Base-by-base conservation (phyloP, 2,329 filamentous ascomycete species). In the Elsinoe necatrix region DNA sequence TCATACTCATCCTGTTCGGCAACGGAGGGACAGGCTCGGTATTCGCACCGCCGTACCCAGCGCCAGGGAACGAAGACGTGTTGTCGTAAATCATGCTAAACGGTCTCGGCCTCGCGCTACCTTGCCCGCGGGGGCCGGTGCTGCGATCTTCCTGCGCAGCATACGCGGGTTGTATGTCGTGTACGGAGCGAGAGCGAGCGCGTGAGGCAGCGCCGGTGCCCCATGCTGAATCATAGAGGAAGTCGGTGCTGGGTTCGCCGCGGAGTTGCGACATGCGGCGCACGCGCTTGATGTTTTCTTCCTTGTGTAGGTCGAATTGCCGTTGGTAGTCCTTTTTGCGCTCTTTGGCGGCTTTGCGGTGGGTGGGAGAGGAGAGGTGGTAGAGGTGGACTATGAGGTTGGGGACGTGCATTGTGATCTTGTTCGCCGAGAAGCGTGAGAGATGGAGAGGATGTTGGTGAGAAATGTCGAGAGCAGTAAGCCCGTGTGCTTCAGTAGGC, bases 241-340 rank as follows among this genome's bases (percentile, higher is more conserved):
- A 56, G 42, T 56, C 41, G 11, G 12, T 7, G 27, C 27, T 35
- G 16, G 39, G 54, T 21, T 56, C 54, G 54, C 54, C 54, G 29
- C 54, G 37, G 18, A 56, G 54, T 37, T 56, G 54, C 12, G 54
- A 56, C 41, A 56, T 56, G 29, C 54, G 54, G 29, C 54, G 54
- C 14, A 56, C 54, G 23, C 54, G 37, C 41, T 56, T 56, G 27
- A 34, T 18, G 41, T 56, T 56, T n/a, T 56, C 54, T 47, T 47
- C 39, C 25, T 48, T 27, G 27, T 42, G 54, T 8, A 21, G 14
- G 5, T 47, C 29, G 41, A 56, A 56, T 23, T 35, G 42, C 16
- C 23, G 23, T 25, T 48, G 21, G 41, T 56, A 56, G 25, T 56
- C 54, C 14, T 25, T 39, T 45, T 47, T 45, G 37, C 54, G 54